Base-by-base conservation (phyloP, 2,329 filamentous ascomycete genomes). In the Elsinoe perseae region DNA sequence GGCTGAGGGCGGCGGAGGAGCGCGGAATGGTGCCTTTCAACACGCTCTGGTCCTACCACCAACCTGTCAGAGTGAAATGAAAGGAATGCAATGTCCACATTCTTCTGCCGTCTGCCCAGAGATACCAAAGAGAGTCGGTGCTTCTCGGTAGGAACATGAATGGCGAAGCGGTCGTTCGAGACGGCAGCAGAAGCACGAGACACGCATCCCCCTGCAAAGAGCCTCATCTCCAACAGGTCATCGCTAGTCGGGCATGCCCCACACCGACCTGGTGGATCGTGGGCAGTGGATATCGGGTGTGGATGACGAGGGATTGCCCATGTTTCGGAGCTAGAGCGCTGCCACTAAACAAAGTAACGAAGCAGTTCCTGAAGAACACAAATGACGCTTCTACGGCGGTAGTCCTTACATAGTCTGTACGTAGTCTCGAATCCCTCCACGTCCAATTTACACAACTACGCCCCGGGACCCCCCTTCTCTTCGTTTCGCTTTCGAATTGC, bases 251-350 rank as follows among this genome's bases (percentile, higher is more conserved):
- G 28, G 46, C 16, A 38, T 21, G 48, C 32, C 32, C 48, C 32
- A 38, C 32, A 52, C 30, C 28, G 48, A 38, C 32, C 28, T 18
- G n/a, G n/a, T n/a, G n/a, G n/a, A n/a, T n/a, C n/a, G n/a, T 14
- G 25, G n/a, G 20, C 9, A 18, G 40, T 44, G 40, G 40, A 44
- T 44, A 44, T 44, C 40, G 40, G 21, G 3, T 23, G 40, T 36
- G 30, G 18, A 52, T 52, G 48, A 52, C 48, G 48, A 52, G 48
- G 38, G 48, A 27, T 14, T 12, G 32, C 32, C 32, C 28, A 52
- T 52, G 48, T 52, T 52, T 52, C 48, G 48, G 28, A 38, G 48
- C 48, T 52, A 16, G 48, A 52, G 48, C 48, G 44, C 44, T 50
- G 25, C 25, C 48, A 34, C 28, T 34, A 52, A 36, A 27, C 48